Evolutionary conservation across 1,139 yeast genomes (phyloP), one percentile per base, ranked within the genome.

Genomic region (Taphrina flavorubra): DNA sequence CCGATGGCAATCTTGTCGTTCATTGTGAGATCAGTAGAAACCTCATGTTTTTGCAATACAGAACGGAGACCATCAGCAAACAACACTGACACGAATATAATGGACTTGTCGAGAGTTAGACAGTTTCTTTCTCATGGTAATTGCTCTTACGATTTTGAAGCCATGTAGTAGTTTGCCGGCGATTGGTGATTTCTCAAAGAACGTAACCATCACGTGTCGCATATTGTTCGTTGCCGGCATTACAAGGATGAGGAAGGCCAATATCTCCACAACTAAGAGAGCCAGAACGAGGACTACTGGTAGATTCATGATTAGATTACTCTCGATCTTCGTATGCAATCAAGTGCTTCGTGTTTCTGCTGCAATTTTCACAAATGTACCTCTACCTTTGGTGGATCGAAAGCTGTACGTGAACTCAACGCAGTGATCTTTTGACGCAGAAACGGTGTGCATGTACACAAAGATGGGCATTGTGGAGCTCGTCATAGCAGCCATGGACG

Each of bases 161-260:
- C 67, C 67, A 37, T 63, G 67, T 20, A 63, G 51, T 13, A 63
- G 16, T 37, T 63, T 53, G n/a, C 53, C 51, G 7, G 67, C 67
- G n/a, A 63, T 57, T n/a, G 44, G 55, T n/a, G 67, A 53, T n/a
- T 53, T 63, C 20, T 63, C 59, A 55, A 53, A 57, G 56, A 63
- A 63, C 8, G 51, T 20, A 18, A 63, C 59, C 55, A 63, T 46
- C n/a, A 20, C 18, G 39, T 63, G 67, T 34, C 67, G 18, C 55
- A 56, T 57, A n/a, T 51, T 55, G 40, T 56, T 53, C 25, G 61
- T 56, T 10, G 59, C 61, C 14, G 67, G 67, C 67, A 63, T 46
- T 18, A 63, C 67, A n/a, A 63, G 61, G 25, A 63, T 25, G 47
- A 37, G 36, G 37, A 63, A 63, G 18, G 59, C 61, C 18, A 40